phyloP scores from a whole-genome alignment of 1,139 yeast species.

The Yamadazyma oceani region DNA sequence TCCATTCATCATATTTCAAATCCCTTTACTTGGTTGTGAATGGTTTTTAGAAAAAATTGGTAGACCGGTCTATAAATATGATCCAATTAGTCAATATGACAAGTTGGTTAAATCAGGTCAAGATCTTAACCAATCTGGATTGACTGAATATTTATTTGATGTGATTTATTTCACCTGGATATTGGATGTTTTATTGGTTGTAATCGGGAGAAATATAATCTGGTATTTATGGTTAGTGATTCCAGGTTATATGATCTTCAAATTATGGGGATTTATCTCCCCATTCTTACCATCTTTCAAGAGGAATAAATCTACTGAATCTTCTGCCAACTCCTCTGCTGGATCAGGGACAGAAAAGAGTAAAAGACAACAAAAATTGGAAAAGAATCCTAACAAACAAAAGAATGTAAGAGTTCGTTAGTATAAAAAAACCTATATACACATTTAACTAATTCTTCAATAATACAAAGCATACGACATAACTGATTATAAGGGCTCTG shows the following conservation, averaged over 20 bases:
- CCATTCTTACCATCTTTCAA: constrained; percentile 11
- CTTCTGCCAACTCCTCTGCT: background rate
- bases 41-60: constrained; percentile 64
- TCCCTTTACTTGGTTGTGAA: constrained; percentile 58
- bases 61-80: constrained; percentile 54
- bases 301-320: constrained; percentile 3
- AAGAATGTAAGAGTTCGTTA: constrained; percentile 14
- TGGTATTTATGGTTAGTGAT: constrained; percentile 56
- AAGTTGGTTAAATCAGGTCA: constrained; percentile 57
- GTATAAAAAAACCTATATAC: no score
- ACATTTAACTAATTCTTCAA: no score
- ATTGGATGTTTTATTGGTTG: constrained; percentile 53
- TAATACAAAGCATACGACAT: no score
- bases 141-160: constrained; percentile 78
- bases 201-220: constrained; percentile 57
- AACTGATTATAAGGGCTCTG: no score
- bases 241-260: constrained; percentile 58
- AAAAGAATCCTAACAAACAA: constrained; percentile 13
- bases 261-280: constrained; percentile 29
- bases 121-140: constrained; percentile 64
- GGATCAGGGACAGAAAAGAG: constrained; percentile 10
- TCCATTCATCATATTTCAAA: constrained; percentile 53
- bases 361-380: constrained; percentile 19
- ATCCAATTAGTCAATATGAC: constrained; percentile 32
- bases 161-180: constrained; percentile 69